Percentiles rank a stretch among this genome's conserved stretches.
Conservation (phyloP, 108 stramenopile species). For the Discostella pseudostelligera region DNA sequence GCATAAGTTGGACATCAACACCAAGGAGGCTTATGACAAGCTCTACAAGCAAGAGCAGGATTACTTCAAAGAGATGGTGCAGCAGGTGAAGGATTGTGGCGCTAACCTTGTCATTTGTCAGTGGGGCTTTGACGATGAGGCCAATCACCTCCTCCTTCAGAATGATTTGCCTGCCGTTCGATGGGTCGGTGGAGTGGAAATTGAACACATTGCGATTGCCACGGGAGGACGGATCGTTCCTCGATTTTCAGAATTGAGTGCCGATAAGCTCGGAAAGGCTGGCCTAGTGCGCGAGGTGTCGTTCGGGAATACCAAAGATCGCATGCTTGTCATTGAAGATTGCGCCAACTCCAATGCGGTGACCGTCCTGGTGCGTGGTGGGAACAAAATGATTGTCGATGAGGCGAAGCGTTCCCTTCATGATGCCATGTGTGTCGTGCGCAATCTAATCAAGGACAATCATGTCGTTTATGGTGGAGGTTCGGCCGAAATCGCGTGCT, state of each 20-base stretch:
- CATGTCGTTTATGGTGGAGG: slow-evolving; percentile 99
- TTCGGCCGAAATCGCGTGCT: slow-evolving; percentile 96
- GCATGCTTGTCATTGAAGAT: slow-evolving; percentile 96
- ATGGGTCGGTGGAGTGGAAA: slow-evolving; percentile 99
- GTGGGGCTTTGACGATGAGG: slow-evolving; percentile 99
- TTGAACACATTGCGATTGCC: slow-evolving; percentile 99
- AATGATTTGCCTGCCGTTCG: slow-evolving; percentile 91
- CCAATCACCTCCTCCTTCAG: slow-evolving; percentile 96
- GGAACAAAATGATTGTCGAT: slow-evolving; percentile 99
- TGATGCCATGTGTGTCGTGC: slow-evolving; percentile 99
- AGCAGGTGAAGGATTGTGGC: slow-evolving; percentile 96
- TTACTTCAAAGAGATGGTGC: slow-evolving; percentile 97
- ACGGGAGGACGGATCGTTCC: slow-evolving; percentile 99
- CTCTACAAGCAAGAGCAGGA: slow-evolving; percentile 94
- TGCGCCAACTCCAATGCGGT: slow-evolving; percentile 96
- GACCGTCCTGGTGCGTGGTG: slow-evolving; percentile 97
- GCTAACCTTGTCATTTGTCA: slow-evolving; percentile 97
- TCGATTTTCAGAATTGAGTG: slow-evolving; percentile 90
- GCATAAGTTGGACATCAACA: slow-evolving; percentile 98
- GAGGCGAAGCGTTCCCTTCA: slow-evolving; percentile 99
- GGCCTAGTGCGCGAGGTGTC: slow-evolving; percentile 92
- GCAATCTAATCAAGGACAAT: slow-evolving; percentile 96
- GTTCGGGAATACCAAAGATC: slow-evolving; percentile 97
- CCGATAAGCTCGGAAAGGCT: slow-evolving; percentile 95
- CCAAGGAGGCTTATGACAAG: slow-evolving; percentile 93